Conservation (phyloP, 805 yeast species). For the Nakazawaea wyomingensis region DNA sequence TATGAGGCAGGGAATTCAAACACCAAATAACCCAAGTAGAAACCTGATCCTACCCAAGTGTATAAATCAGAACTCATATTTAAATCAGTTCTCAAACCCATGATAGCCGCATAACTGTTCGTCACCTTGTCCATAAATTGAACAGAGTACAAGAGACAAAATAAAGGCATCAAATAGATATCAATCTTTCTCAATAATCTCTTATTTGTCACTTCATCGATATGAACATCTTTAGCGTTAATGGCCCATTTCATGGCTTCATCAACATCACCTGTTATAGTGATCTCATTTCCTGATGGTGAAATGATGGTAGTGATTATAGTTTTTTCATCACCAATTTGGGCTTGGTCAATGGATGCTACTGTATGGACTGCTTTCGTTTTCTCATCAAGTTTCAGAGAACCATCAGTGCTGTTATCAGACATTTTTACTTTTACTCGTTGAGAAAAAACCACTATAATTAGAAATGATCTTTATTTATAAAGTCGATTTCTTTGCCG, state of each 20-base stretch:
- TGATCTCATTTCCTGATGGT: background rate
- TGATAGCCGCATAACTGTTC: background rate
- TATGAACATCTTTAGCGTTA: background rate
- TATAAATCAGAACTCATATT: background rate
- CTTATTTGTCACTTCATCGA: background rate
- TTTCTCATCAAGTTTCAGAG: background rate
- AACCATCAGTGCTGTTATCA: background rate
- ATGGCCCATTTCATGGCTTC: background rate
- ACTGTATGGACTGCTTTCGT: background rate
- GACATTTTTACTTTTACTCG: background rate
- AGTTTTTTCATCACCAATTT: conserved; percentile 23
- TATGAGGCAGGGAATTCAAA: background rate
- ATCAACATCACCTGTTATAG: background rate
- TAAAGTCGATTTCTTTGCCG: too few species aligned
- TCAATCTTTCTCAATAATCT: background rate
- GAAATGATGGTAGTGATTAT: background rate
- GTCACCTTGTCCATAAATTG: background rate
- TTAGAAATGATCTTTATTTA: too few species aligned
- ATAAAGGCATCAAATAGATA: background rate
- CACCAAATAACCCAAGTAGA: background rate
- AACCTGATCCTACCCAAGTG: background rate
- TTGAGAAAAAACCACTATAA: too few species aligned
- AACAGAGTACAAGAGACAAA: background rate
- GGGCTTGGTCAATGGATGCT: background rate
- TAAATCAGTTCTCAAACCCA: background rate